Evolutionary conservation across 1,284 basidiomycete species (phyloP).

Genomic region (Cystobasidiaceae sp.): DNA sequence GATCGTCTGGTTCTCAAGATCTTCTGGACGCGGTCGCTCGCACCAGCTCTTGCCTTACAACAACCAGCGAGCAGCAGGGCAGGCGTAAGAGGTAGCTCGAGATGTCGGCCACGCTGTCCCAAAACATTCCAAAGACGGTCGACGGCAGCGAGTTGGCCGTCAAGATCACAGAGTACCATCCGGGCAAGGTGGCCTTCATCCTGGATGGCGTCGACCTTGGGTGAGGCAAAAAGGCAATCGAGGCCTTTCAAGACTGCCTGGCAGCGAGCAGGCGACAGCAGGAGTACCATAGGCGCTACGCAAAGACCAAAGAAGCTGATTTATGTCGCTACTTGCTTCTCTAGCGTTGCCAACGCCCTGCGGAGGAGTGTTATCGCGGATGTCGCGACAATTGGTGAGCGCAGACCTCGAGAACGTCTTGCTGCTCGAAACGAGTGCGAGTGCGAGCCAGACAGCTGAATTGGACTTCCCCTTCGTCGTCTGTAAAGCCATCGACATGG

Average conservation of each 20-base stretch:
- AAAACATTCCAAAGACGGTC: conserved; percentile 35
- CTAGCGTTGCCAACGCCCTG: conserved; percentile 78
- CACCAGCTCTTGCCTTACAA: no score
- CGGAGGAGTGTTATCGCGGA: conserved; percentile 91
- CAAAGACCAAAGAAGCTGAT: neutral
- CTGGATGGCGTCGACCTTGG: conserved; percentile 88
- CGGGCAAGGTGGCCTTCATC: conserved; percentile 70
- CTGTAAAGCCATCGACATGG: conserved; percentile 94
- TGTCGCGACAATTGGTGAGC: conserved; percentile 84
- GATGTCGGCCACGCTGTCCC: conserved; percentile 31
- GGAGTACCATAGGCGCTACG: neutral
- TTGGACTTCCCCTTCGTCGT: neutral
- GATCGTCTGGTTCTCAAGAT: no score
- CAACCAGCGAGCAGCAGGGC: no score
- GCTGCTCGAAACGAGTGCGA: no score
- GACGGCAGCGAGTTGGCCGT: conserved; percentile 38
- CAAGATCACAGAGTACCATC: conserved; percentile 50
- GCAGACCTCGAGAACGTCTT: no score
- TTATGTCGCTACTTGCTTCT: neutral
- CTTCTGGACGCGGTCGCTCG: no score
- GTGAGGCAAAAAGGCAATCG: conserved; percentile 50
- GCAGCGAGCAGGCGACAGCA: neutral
- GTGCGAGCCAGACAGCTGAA: neutral
- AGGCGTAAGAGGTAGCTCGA: no score
- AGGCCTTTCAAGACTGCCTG: no score